Evolutionary conservation across 352 stramenopile genomes (phyloP).

Genomic region (Globisporangium paroecandrum): DNA sequence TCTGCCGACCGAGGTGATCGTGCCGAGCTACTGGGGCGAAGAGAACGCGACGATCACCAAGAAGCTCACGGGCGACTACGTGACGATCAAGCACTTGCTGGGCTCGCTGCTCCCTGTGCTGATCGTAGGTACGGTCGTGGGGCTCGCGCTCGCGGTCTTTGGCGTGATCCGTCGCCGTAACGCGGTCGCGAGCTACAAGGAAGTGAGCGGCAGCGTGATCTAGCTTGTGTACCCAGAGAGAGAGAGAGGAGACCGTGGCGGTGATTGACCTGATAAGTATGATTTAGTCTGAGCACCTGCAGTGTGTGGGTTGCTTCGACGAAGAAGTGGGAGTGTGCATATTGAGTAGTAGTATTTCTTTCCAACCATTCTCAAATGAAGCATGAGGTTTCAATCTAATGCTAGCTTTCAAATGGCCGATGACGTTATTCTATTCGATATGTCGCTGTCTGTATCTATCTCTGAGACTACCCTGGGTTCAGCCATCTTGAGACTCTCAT

Average conservation of each 20-base stretch:
- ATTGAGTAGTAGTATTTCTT: too few species aligned
- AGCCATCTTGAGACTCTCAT: not conserved
- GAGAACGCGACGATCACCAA: slow-evolving; percentile 40
- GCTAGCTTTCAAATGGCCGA: too few species aligned
- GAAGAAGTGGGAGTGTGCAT: too few species aligned
- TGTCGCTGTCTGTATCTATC: too few species aligned
- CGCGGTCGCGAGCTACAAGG: slow-evolving; percentile 6
- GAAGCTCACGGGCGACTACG: slow-evolving; percentile 35
- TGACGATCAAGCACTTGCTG: slow-evolving; percentile 36
- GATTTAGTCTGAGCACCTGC: not conserved
- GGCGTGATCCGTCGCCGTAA: slow-evolving; percentile 20
- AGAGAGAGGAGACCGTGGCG: too few species aligned
- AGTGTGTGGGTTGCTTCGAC: not conserved
- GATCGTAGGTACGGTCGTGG: slow-evolving; percentile 42
- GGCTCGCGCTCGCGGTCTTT: slow-evolving; percentile 27
- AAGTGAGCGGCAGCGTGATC: slow-evolving; percentile 13
- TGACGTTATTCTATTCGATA: too few species aligned
- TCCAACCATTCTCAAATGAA: too few species aligned
- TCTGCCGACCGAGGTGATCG: slow-evolving; percentile 45
- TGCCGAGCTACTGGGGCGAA: slow-evolving; percentile 52
- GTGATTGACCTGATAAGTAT: not conserved
- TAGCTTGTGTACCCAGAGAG: not conserved
- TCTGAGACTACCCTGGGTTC: too few species aligned
- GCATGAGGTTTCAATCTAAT: too few species aligned
- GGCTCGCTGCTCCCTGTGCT: slow-evolving; percentile 54